Conservation (phyloP, 1,284 basidiomycete species). For the Leccinum huronense region DNA sequence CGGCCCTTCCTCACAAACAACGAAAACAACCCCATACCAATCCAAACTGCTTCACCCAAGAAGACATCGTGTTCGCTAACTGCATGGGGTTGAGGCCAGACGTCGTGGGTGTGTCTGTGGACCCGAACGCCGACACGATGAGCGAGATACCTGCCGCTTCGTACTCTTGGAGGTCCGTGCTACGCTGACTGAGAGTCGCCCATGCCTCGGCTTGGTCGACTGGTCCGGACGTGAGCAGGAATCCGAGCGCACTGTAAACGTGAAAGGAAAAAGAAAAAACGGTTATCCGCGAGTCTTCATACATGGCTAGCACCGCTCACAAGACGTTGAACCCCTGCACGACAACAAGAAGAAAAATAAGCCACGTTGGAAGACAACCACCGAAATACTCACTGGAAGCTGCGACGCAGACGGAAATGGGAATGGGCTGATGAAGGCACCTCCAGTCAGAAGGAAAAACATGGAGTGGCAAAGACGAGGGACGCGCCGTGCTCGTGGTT, state of each 20-base stretch:
- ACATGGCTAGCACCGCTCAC: constrained; percentile 4
- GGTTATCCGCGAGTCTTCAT: background rate
- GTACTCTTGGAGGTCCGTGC: constrained; percentile 47
- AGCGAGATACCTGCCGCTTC: constrained; percentile 53
- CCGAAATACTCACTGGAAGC: constrained; percentile 35
- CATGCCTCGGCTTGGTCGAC: constrained; percentile 47
- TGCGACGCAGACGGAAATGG: constrained; percentile 37
- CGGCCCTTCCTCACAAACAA: background rate
- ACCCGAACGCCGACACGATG: constrained; percentile 54
- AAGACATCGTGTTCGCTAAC: constrained; percentile 47
- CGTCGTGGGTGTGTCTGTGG: constrained; percentile 39
- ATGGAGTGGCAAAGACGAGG: no score
- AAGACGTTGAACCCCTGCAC: constrained; percentile 41
- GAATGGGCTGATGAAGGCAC: constrained; percentile 36
- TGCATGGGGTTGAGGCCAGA: constrained; percentile 39
- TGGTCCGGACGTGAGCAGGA: constrained; percentile 47
- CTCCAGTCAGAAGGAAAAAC: no score
- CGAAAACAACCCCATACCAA: constrained; percentile 31
- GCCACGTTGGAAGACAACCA: background rate
- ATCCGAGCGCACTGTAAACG: constrained; percentile 42
- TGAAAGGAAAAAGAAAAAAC: background rate
- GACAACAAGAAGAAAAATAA: background rate
- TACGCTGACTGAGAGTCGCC: constrained; percentile 40
- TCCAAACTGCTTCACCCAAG: constrained; percentile 47
- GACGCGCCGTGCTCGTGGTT: no score